Evolutionary conservation across 345 rosid genomes (phyloP), one percentile per base, ranked within the genome.

Genomic region (Citrus mangshanensis): DNA sequence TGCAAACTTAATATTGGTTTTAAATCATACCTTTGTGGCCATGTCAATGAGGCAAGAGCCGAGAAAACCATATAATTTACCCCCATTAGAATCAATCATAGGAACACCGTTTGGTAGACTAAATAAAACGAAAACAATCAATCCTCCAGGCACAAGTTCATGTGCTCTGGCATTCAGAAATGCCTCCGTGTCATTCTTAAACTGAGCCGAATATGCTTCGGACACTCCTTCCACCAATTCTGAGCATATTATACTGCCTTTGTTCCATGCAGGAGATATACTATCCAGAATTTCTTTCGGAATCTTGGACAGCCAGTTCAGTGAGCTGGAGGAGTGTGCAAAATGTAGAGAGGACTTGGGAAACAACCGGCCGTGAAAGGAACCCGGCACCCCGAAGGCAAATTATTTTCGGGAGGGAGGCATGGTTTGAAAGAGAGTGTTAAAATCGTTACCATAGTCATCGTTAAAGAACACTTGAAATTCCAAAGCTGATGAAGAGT

Each of bases 101-200:
- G 46, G 37, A 24, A 28, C 54, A 10, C 40, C 65, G 60, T 71
- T 30, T 18, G 56, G 81, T 21, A 72, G 55, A 24, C 34, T 27
- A 21, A 22, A 8, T 6, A 63, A 0, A 4, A 72, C 4, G 18
- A 78, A 6, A 16, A 27, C 76, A 63, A 63, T 51, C 27, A 78
- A 46, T 25, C 81, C 76, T 35, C 76, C 77, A 9, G 14, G 34
- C 14, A 72, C 81, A 37, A 78, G 56, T 28, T 70, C 81, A n/a
- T 61, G 54, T n/a, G 76, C 81, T 67, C 76, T 78, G 2, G 81
- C 61, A 70, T 25, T 55, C 49, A 72, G 8, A 37, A 63, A 78
- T 5, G 56, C 64, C 37, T 78, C 75, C 24, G 70, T 13, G 30
- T 70, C 63, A 27, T 62, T 70, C 34, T 73, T 64, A 51, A 22